A percentile compares a stretch with the other conserved stretches of the same genome.
These are phyloP conservation scores for Beauveria varroae DNA, from an alignment of 2,329 filamentous ascomycete genomes.

Conservation along the genomic window DNA sequence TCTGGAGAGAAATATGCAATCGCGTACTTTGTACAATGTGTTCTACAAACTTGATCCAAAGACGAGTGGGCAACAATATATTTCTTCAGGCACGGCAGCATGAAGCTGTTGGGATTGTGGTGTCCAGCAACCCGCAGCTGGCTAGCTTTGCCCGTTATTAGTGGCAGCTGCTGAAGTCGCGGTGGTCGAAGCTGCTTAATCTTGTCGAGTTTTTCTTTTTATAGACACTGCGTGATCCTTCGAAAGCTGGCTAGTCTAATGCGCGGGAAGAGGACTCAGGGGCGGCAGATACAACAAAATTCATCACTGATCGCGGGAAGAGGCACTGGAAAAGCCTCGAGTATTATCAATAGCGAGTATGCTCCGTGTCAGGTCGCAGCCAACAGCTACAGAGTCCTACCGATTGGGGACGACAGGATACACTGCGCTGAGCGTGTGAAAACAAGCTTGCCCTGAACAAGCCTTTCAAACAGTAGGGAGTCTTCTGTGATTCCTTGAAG, in stretches of 20 bases:
- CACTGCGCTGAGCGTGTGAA: too few species aligned
- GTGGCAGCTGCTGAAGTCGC: neutral
- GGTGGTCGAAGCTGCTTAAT: neutral
- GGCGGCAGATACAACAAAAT: neutral
- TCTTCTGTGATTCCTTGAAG: too few species aligned
- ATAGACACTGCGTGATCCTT: neutral
- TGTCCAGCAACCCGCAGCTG: neutral
- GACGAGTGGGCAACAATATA: neutral
- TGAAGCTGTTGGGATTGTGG: neutral
- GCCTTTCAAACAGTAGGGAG: too few species aligned
- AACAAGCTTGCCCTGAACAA: too few species aligned
- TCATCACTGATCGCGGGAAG: neutral
- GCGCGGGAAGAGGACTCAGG: neutral
- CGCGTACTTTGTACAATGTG: neutral
- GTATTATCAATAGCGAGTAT: too few species aligned
- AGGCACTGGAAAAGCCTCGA: too few species aligned
- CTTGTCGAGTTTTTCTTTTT: neutral
- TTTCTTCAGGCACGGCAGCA: neutral
- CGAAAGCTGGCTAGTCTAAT: neutral
- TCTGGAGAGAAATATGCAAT: neutral
- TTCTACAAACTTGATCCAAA: neutral
- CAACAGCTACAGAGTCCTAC: too few species aligned
- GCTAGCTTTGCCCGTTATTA: neutral
- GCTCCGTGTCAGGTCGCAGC: too few species aligned
- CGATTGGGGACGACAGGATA: too few species aligned